Evolutionary conservation across 2,329 filamentous ascomycete genomes (phyloP), one percentile per base, ranked within the genome.

Genomic region (Penicillium carneum): DNA sequence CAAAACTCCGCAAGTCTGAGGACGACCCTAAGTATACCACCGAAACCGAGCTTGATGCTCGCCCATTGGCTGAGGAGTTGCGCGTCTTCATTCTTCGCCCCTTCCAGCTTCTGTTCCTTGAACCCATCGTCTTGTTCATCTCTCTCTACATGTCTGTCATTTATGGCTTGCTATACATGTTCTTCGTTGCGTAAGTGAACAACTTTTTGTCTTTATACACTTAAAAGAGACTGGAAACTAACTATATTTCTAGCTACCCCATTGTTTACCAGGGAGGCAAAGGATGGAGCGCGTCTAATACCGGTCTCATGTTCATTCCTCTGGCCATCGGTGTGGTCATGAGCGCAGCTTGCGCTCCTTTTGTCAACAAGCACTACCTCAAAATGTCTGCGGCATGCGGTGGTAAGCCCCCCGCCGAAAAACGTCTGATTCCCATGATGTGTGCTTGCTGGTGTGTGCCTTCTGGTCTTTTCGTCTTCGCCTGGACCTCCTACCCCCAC

Each of bases 271-370:
- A 92, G 67, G 82, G 87, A 76, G 90, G 90, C 61, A 96, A 96
- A 78, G 90, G 90, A 2, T 96, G 89, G 77, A 87, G 84, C 3
- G 84, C 91, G 31, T 85, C 90, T 38, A 88, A 82, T 31, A 93
- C 91, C 0, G 92, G 92, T 48, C 83, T 96, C 9, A 94, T 95
- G 89, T 96, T 96, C 76, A 93, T 95, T 64, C 91, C 91, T 1
- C 76, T 95, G 47, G 91, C 91, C 8, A 79, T 95, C 18, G 92
- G 92, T 52, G 91, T 95, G 16, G 18, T 94, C 1, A 62, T 79
- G 43, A 90, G 89, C 1, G 90, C 91, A 16, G 71, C 79, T 12
- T 91, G 87, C 76, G 82, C 90, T 0, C 90, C 92, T 0, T 67
- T 89, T 0, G 87, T 96, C 72, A 96, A 96, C 84, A 89, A 86